phyloP scores from a whole-genome alignment of 768 basidiomycete genomes.

The Xanthoconium stramineum region DNA sequence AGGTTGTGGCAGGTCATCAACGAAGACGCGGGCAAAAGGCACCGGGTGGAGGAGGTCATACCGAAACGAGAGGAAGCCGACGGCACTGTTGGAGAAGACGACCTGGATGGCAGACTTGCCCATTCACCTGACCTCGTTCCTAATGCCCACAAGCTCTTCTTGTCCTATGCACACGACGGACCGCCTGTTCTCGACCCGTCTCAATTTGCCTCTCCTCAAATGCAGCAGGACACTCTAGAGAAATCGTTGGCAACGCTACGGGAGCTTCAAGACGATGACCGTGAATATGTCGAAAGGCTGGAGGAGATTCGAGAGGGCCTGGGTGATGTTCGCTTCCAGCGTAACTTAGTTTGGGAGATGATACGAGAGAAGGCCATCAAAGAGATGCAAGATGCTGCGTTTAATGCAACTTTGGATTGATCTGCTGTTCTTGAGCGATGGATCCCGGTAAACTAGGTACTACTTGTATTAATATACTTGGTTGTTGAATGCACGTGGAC shows the following conservation, averaged over 20 bases:
- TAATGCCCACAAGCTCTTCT: constrained; percentile 63
- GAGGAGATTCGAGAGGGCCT: constrained; percentile 81
- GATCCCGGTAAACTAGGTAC: no score
- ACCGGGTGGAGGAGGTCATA: constrained; percentile 41
- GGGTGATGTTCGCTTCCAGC: constrained; percentile 69
- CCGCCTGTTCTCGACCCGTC: constrained; percentile 53
- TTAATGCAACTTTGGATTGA: constrained; percentile 32
- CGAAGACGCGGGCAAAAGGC: constrained; percentile 54
- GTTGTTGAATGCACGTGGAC: no score
- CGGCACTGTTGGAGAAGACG: constrained; percentile 42
- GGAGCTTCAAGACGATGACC: constrained; percentile 81
- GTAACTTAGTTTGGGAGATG: constrained; percentile 72
- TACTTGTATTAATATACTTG: no score
- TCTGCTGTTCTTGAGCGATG: background rate
- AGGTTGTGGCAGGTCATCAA: constrained; percentile 78
- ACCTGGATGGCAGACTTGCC: constrained; percentile 43
- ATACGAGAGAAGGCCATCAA: constrained; percentile 71
- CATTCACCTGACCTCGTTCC: constrained; percentile 68
- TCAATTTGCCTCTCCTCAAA: constrained; percentile 61
- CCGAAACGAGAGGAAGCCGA: constrained; percentile 71
- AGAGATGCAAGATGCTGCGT: constrained; percentile 68
- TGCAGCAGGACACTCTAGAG: constrained; percentile 68
- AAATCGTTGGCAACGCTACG: constrained; percentile 70
- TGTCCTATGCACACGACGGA: constrained; percentile 49
- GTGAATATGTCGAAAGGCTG: constrained; percentile 82